These are phyloP conservation scores for Nakaseomyces uthaithaninus DNA, from an alignment of 1,139 yeast genomes.

Conservation along the genomic window DNA sequence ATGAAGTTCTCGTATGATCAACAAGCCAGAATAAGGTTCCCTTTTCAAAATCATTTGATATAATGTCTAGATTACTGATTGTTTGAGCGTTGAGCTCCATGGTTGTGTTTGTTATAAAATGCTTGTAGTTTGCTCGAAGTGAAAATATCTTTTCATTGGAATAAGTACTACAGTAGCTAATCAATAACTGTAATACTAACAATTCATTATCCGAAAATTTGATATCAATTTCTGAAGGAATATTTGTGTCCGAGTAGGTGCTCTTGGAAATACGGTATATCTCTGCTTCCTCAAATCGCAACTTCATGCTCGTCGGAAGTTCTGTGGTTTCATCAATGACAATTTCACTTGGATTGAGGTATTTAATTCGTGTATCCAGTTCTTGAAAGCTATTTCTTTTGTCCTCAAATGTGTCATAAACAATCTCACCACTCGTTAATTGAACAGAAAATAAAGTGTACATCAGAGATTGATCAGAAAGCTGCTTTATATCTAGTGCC, in stretches of 20 bases:
- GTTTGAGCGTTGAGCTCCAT: constrained; percentile 70
- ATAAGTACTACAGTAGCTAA: constrained; percentile 54
- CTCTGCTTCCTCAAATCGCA: constrained; percentile 11
- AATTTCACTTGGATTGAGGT: constrained; percentile 71
- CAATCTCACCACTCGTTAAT: constrained; percentile 69
- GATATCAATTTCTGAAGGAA: background rate
- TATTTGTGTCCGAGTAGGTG: background rate
- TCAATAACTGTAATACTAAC: constrained; percentile 29
- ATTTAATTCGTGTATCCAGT: constrained; percentile 64
- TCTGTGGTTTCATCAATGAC: constrained; percentile 35
- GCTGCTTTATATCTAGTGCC: constrained; percentile 17
- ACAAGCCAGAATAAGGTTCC: constrained; percentile 76
- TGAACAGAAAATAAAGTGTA: constrained; percentile 48
- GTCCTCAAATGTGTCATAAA: constrained; percentile 54
- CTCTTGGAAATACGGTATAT: background rate
- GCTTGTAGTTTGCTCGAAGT: constrained; percentile 41
- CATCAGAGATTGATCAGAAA: constrained; percentile 16
- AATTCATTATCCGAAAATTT: constrained; percentile 9
- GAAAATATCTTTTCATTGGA: constrained; percentile 50
- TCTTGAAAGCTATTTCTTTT: constrained; percentile 50
- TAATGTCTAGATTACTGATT: constrained; percentile 63
- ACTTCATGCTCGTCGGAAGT: constrained; percentile 23
- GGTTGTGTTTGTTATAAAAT: constrained; percentile 44
- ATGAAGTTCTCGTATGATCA: constrained; percentile 70
- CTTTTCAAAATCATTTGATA: constrained; percentile 46